Evolutionary conservation across 805 yeast genomes (phyloP), one percentile per base, ranked within the genome.

Genomic region (Starmerella apis): DNA sequence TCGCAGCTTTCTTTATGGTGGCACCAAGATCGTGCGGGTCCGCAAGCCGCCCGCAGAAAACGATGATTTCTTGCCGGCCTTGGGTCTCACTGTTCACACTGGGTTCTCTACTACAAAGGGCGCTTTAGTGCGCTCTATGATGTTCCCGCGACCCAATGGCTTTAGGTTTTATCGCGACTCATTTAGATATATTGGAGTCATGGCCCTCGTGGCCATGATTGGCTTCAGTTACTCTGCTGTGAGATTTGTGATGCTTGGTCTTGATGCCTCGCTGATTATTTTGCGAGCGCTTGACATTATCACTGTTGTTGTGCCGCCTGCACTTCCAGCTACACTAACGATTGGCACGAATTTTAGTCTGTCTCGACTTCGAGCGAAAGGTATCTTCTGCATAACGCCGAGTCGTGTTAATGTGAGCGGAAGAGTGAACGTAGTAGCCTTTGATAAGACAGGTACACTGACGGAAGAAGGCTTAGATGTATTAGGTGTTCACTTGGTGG

Each of bases 291-390:
- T 92, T 49, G 99, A 92, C 68, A 77, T 92, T 47, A 82, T 92
- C 48, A 92, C 99, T 0, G 87, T 92, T 63, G 98, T 92, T 6
- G 96, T 92, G 1, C 99, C 99, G 1, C 99, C 99, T 1, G 98
- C 98, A 0, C 72, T 92, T 41, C 99, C 99, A 0, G 98, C 98
- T 0, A 92, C 99, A 0, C 70, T 92, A 53, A 87, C 98, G 0
- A 90, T 92, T 52, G 99, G 98, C 18, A 88, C 96, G 0, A 86
- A 90, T 56, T 88, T 92, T 70, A 95, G 98, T 0, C 67, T 92
- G 23, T 72, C 79, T 27, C 73, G 97, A 54, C 70, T 92, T 54
- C 79, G 86, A 54, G 68, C 73, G 52, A 75, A 76, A 52, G 70
- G 76, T 36, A 80, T 94, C 1, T 92, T 81, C 59, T 92, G 98